Base-by-base conservation (phyloP, 495 filamentous ascomycete species). In the Hypoxylon lenormandii region DNA sequence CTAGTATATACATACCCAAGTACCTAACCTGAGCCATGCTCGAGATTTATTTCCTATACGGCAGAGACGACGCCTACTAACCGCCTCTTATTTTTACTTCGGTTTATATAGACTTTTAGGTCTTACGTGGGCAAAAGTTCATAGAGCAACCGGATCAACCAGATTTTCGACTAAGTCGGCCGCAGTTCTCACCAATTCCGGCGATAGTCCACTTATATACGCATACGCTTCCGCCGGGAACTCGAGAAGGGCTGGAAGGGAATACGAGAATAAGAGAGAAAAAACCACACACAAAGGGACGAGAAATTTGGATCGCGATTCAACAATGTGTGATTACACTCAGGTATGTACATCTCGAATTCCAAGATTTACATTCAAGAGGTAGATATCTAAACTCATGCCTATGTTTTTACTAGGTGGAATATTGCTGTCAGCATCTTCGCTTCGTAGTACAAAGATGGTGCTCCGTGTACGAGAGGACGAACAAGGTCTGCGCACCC, bases 371-470 rank as follows among this genome's bases (percentile, higher is more conserved):
- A 12, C 18, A 6, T n/a, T 21, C 19, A 43, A 42, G 2, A 23
- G 2, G 4, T 15, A 11, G 15, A 48, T 36, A 11, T 33, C 47
- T 33, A 33, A 33, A 3, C 56, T 66, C 16, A 66, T 22, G 5
- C 11, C 5, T 30, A 26, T 40, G 40, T 21, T 46, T 33, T 7
- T 46, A n/a, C 15, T 26, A 76, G 74, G 69, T 76, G 21, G 74
- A 76, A 68, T 76, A 76, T 43, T 72, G 69, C 33, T 76, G 74
- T 54, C 71, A 76, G 40, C 74, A 76, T 60, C 70, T 67, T 30
- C 74, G 74, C 49, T 76, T 74, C 21, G 74, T 76, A n/a, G 74
- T 76, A 50, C 64, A 74, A 33, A 72, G 56, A 60, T 76, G 74
- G 74, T 76, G 74, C 47, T 68, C 67, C 12, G 64, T 64, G 18